phyloP scores from a whole-genome alignment of 2,329 filamentous ascomycete genomes.

The Ilyonectria sp. region DNA sequence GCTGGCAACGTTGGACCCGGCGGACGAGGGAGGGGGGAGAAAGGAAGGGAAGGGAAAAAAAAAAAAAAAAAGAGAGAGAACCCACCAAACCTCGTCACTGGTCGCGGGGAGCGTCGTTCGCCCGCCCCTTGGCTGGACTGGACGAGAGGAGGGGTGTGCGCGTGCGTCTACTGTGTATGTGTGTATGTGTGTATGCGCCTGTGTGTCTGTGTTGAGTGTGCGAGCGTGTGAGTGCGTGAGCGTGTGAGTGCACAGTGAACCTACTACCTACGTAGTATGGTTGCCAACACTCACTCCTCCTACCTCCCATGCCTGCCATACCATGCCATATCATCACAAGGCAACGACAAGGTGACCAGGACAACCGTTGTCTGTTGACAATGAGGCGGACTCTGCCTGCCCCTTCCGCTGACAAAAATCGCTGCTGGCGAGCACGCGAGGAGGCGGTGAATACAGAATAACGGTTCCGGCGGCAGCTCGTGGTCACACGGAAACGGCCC shows the following conservation, averaged over 20 bases:
- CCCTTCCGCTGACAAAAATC: slow-evolving; percentile 33
- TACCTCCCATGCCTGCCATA: neutral
- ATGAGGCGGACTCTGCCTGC: slow-evolving; percentile 2
- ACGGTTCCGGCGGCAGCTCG: slow-evolving; percentile 34
- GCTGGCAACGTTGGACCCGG: slow-evolving; percentile 20
- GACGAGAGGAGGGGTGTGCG: slow-evolving; percentile 1
- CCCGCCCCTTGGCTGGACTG: neutral
- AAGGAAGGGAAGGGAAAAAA: neutral
- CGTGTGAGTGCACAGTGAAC: slow-evolving; percentile 6
- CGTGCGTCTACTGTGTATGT: neutral
- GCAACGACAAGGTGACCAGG: slow-evolving; percentile 2
- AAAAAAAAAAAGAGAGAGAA: neutral
- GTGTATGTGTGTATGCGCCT: slow-evolving; percentile 1
- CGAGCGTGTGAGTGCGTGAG: slow-evolving; percentile 4
- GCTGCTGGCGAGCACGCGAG: slow-evolving; percentile 36
- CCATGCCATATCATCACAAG: slow-evolving; percentile 10
- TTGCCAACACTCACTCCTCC: slow-evolving; percentile 3
- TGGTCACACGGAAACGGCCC: slow-evolving; percentile 49
- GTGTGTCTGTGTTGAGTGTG: neutral
- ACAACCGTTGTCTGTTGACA: slow-evolving; percentile 14
- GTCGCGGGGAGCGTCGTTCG: neutral
- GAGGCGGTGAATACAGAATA: slow-evolving; percentile 48
- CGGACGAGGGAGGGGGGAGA: neutral
- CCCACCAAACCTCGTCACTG: slow-evolving; percentile 9
- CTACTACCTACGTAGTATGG: neutral